Percentiles rank a stretch among this genome's conserved stretches.
Conservation (phyloP, 192 early-diverging fungal genomes). For the Chytriomyces hyalinus region DNA sequence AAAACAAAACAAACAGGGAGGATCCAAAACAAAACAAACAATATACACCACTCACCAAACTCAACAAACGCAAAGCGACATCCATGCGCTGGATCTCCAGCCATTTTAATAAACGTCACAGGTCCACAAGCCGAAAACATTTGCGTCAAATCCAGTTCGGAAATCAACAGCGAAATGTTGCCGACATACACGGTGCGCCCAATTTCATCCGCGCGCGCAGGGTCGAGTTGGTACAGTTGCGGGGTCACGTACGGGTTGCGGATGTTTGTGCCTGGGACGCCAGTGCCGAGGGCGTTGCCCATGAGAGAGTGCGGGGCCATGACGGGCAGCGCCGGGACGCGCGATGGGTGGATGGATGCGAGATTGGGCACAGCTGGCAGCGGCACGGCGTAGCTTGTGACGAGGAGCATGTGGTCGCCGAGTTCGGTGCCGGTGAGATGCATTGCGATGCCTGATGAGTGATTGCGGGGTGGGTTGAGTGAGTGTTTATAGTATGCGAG, state of each 20-base stretch:
- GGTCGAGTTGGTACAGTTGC: constrained; percentile 63
- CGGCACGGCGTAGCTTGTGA: constrained; percentile 40
- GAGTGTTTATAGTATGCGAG: background rate
- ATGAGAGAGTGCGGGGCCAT: constrained; percentile 51
- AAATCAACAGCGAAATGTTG: constrained; percentile 62
- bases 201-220: constrained; percentile 75
- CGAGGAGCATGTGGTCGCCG: constrained; percentile 66
- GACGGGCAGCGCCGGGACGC: constrained; percentile 35
- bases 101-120: constrained; percentile 76
- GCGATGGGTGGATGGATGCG: constrained; percentile 27
- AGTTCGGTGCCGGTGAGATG: constrained; percentile 71
- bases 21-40: too few species aligned
- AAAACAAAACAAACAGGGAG: too few species aligned
- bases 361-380: constrained; percentile 13
- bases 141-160: constrained; percentile 66
- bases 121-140: constrained; percentile 69
- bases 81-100: constrained; percentile 69
- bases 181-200: constrained; percentile 79
- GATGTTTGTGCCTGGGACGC: constrained; percentile 36
- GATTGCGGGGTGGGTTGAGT: background rate
- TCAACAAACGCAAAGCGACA: constrained; percentile 81
- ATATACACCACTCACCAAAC: constrained; percentile 58
- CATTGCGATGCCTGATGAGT: constrained; percentile 48
- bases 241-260: constrained; percentile 56
- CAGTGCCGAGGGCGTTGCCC: constrained; percentile 38